Evolutionary conservation across 441 rosid genomes (phyloP), one percentile per base, ranked within the genome.

Genomic region (Theobroma grandiflorum): DNA sequence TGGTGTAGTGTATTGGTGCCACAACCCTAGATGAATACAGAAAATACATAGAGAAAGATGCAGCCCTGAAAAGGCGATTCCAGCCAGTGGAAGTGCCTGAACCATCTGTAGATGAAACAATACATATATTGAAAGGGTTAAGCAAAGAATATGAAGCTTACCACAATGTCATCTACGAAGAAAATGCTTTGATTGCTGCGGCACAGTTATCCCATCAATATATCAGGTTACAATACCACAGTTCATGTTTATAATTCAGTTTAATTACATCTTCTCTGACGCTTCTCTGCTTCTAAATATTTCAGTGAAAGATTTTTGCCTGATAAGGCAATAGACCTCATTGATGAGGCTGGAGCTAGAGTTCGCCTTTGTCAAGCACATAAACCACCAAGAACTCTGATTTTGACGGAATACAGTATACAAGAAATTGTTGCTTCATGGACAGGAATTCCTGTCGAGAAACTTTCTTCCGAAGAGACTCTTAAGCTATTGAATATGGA

Each of bases 11-110:
- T 79, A 88, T 90, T 81, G 92, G 92, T 26, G 92, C 95, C 11
- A 90, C 92, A 37, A 92, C 91, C 18, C 77, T 86, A n/a, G 94
- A 90, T 72, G 90, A 92, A 75, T 90, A 92, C 81, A 81, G 90
- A 79, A 89, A 88, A 83, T 89, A 88, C 75, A 78, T 89, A 16
- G 92, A 88, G 82, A 90, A 90, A 82, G 94, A 92, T 80, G 86
- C 91, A 6, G 92, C 91, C 9, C 69, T 90, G 62, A 88, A 90
- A 86, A 90, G 92, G 76, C 79, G 95, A 33, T 89, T 90, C 83
- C 92, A 86, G 83, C 89, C 87, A 2, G 90, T 92, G 53, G 82
- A 79, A 80, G 91, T 90, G 45, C 90, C 91, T 4, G 93, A 91
- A 80, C 94, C 94, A 2, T 47, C 92, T 18, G 89, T 87, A 0